A percentile compares a stretch with the other conserved stretches of the same genome.
These are phyloP conservation scores for Tulasnella sp. DNA, from an alignment of 768 basidiomycete genomes.

Conservation along the genomic window DNA sequence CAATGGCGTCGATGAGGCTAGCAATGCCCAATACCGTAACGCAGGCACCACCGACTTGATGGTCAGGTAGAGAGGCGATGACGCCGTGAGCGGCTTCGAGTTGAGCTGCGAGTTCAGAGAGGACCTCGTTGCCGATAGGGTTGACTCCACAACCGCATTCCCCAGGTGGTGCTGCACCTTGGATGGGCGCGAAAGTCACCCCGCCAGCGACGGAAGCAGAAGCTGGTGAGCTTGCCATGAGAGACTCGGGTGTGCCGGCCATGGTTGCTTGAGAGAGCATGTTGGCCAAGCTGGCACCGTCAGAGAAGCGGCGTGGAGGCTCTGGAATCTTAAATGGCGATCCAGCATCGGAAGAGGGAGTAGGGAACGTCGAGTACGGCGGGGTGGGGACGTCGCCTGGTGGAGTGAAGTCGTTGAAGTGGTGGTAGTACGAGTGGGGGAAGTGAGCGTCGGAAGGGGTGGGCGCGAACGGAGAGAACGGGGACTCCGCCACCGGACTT, in stretches of 20 bases:
- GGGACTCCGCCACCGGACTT: constrained; percentile 16
- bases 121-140: constrained; percentile 26
- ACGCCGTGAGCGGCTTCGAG: constrained; percentile 22
- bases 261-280: constrained; percentile 23
- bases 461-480: constrained; percentile 21
- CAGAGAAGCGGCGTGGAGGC: constrained; percentile 19
- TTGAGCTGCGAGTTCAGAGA: neutral
- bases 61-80: constrained; percentile 18
- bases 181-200: constrained; percentile 8
- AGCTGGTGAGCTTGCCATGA: constrained; percentile 12
- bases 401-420: constrained; percentile 10
- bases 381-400: constrained; percentile 24
- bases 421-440: constrained; percentile 16
- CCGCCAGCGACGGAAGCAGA: constrained; percentile 12
- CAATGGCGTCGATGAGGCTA: constrained; percentile 14
- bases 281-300: constrained; percentile 15
- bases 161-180: constrained; percentile 7
- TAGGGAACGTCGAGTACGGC: constrained; percentile 25
- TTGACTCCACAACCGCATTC: constrained; percentile 26
- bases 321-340: constrained; percentile 23
- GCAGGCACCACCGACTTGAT: constrained; percentile 20
- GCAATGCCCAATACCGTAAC: constrained; percentile 1
- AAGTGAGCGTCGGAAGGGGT: constrained; percentile 20
- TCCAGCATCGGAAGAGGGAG: constrained; percentile 21
- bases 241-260: constrained; percentile 15